phyloP scores from a whole-genome alignment of 2,329 filamentous ascomycete genomes.

The Rutstroemia sp. region DNA sequence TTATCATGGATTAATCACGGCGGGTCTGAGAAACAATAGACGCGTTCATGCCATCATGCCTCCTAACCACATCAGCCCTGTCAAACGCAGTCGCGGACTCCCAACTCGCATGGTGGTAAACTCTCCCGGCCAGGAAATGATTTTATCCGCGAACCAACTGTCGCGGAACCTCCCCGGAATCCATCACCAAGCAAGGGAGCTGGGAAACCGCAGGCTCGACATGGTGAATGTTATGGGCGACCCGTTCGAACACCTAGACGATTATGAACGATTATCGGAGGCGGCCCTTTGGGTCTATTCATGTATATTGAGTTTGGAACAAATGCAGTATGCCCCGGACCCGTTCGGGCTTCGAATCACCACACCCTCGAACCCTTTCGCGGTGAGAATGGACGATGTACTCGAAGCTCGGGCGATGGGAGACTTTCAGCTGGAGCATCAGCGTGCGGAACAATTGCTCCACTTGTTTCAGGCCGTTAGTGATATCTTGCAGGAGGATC shows the following conservation, averaged over 20 bases:
- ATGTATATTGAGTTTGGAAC: background rate
- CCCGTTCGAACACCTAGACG: conserved; percentile 2
- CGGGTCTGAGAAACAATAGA: background rate
- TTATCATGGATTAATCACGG: conserved; percentile 7
- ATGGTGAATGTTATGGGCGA: background rate
- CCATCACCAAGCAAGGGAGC: conserved; percentile 2
- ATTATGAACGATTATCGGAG: conserved; percentile 1
- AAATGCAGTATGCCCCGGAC: background rate
- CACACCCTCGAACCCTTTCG: background rate
- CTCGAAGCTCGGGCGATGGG: background rate
- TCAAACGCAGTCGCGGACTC: background rate
- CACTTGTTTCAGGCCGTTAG: conserved; percentile 4
- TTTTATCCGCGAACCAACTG: background rate
- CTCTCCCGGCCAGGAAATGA: background rate
- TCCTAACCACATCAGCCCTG: background rate
- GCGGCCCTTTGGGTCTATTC: conserved; percentile 2
- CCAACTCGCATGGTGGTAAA: conserved; percentile 1
- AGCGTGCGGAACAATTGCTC: conserved; percentile 1
- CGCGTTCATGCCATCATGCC: background rate
- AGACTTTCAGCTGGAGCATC: background rate
- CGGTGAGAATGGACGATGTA: background rate
- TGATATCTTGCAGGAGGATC: conserved; percentile 3
- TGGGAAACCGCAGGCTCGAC: conserved; percentile 1
- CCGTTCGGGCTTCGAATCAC: background rate
- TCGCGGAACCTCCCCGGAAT: conserved; percentile 1